These are phyloP conservation scores for Thelephora ganbajun DNA, from an alignment of 768 basidiomycete genomes.

Conservation along the genomic window DNA sequence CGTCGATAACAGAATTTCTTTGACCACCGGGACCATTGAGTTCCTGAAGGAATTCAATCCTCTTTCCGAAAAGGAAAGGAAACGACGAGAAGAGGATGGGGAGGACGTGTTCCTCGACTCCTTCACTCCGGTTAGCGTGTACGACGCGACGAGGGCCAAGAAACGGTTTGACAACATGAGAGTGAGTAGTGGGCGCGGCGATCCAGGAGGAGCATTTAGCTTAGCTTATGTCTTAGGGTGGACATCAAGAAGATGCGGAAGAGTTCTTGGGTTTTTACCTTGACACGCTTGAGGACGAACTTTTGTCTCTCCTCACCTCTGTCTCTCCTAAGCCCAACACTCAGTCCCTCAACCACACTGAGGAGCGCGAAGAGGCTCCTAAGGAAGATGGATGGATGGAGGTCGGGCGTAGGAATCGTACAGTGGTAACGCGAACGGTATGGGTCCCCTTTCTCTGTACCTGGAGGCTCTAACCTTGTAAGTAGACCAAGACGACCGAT, in stretches of 20 bases:
- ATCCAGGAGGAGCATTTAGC: conserved; percentile 1
- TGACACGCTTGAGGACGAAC: conserved; percentile 88
- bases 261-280: conserved; percentile 98
- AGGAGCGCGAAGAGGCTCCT: conserved; percentile 29
- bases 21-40: conserved; percentile 53
- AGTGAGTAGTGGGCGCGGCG: conserved; percentile 29
- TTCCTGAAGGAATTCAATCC: conserved; percentile 68
- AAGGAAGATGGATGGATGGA: conserved; percentile 78
- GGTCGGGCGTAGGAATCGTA: conserved; percentile 80
- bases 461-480: conserved; percentile 1
- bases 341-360: conserved; percentile 4
- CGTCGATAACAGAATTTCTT: conserved; percentile 27
- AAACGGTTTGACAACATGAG: conserved; percentile 89
- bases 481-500: conserved; percentile 63
- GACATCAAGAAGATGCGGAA: conserved; percentile 96
- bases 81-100: conserved; percentile 26
- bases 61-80: conserved; percentile 27
- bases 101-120: conserved; percentile 43
- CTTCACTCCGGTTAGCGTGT: conserved; percentile 77
- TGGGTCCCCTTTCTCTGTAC: conserved; percentile 15
- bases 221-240: conserved; percentile 34
- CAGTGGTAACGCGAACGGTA: conserved; percentile 68
- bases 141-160: conserved; percentile 88
- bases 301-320: conserved; percentile 50
- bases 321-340: conserved; percentile 22